Base-by-base conservation (phyloP, 1,139 yeast species). In the Magnusiomyces clavatus region DNA sequence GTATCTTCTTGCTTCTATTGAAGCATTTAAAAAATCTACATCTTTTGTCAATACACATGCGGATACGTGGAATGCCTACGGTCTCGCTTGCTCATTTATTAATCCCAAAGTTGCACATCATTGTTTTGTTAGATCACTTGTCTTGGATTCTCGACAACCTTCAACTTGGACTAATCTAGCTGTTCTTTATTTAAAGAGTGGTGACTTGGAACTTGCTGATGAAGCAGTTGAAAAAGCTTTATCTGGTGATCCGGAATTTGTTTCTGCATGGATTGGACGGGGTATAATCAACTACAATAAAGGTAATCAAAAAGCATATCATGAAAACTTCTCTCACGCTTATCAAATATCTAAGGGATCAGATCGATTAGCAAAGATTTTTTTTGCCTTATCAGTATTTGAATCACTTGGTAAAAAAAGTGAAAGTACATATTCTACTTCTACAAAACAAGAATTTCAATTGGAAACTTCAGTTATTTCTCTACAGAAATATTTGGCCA, bases 241-340 rank as follows among this genome's bases (percentile, higher is more conserved):
- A 59, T 81, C 95, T 16, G 73, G 86, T 11, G 85, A 92, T 2
- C 97, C 98, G 1, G 85, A 82, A 50, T 77, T 76, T 53, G 75
- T 86, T 0, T 73, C 74, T n/a, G 78, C 96, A 0, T 92, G 98
- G 97, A 66, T 86, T 41, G 96, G 96, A 0, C 81, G 83, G 62
- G 97, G 96, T 0, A 67, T 90, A 38, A 71, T 85, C 0, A 77
- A 82, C 1, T 79, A 80, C 53, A 77, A 77, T 0, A 62, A 68
- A n/a, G 92, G 89, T 0, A 78, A 84, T 44, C 34, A 49, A 0
- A 69, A 65, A 2, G 73, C 71, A 14, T 82, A 95, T 0, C 67
- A 75, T 10, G 73, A 74, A 17, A 66, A 85, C 48, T 84, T 83
- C 62, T 82, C 87, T 1, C 97, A 90, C 66, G 85, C 96, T 0